Evolutionary conservation across 495 filamentous ascomycete species (phyloP).

Genomic region (Penicillium steckii): DNA sequence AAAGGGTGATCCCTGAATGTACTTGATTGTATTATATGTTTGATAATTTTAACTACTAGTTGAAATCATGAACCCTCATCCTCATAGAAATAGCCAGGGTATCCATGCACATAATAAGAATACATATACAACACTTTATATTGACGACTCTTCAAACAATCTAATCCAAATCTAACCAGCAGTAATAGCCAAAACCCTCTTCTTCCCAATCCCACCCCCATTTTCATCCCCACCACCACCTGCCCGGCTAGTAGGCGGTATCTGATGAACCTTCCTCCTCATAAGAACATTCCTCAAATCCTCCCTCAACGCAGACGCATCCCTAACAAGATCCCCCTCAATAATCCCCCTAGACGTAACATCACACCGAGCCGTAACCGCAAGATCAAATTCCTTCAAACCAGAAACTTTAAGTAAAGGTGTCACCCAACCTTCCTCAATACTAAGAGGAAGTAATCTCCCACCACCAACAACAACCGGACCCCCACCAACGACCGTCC

Average conservation of each 20-base stretch:
- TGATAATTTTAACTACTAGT: no score
- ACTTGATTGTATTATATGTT: no score
- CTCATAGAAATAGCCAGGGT: no score
- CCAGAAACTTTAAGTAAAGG: slow-evolving; percentile 36
- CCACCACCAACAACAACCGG: slow-evolving; percentile 14
- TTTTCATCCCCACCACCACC: background rate
- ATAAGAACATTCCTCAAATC: slow-evolving; percentile 24
- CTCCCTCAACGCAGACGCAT: slow-evolving; percentile 33
- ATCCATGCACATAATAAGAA: no score
- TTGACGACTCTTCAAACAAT: no score
- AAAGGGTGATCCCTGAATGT: no score
- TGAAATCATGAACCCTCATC: no score
- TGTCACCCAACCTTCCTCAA: slow-evolving; percentile 31
- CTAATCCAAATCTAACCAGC: background rate
- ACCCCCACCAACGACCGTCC: slow-evolving; percentile 10
- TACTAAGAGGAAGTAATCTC: slow-evolving; percentile 24
- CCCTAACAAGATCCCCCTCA: slow-evolving; percentile 26
- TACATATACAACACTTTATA: no score
- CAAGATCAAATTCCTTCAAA: slow-evolving; percentile 35
- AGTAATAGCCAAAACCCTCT: background rate
- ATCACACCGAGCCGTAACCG: slow-evolving; percentile 40
- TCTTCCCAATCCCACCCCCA: background rate
- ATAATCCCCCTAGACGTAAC: slow-evolving; percentile 25
- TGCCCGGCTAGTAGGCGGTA: background rate
- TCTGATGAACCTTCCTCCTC: no score